Percentiles rank a stretch among this genome's conserved stretches.
phyloP scores from a whole-genome alignment of 495 filamentous ascomycete species.

The Trichocladium antarcticum region DNA sequence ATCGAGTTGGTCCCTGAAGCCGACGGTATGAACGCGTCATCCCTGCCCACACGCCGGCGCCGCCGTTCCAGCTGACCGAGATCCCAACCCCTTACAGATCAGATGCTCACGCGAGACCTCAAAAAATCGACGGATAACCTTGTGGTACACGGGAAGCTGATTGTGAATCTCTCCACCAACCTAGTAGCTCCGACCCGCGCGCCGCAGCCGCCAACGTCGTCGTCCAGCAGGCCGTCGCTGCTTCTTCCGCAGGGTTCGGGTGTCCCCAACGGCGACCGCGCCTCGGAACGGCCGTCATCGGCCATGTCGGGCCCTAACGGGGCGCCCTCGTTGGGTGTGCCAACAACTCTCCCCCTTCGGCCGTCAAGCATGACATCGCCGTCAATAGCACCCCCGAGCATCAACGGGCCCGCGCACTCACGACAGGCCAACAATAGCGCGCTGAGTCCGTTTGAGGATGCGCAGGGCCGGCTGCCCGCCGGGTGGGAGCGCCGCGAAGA shows the following conservation, averaged over 20 bases:
- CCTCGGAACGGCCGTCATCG: conserved; percentile 35
- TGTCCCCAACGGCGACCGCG: conserved; percentile 22
- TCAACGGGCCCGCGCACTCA: conserved; percentile 24
- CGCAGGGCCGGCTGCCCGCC: conserved; percentile 78
- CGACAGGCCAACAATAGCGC: conserved; percentile 37
- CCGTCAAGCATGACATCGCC: conserved; percentile 25
- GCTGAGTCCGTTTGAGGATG: conserved; percentile 90
- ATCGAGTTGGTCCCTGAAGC: conserved; percentile 81
- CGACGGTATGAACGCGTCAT: conserved; percentile 57
- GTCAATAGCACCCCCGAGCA: conserved; percentile 22
- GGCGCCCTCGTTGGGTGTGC: conserved; percentile 17
- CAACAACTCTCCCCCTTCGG: conserved; percentile 27
- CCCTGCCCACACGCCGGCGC: neutral
- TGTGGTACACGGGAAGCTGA: conserved; percentile 93
- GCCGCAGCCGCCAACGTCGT: conserved; percentile 18
- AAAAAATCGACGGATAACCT: conserved; percentile 98
- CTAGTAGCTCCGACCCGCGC: conserved; percentile 39
- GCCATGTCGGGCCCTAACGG: conserved; percentile 38
- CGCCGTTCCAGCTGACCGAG: neutral
- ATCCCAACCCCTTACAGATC: conserved; percentile 32
- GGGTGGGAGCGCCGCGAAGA: conserved; percentile 97
- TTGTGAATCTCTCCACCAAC: conserved; percentile 90
- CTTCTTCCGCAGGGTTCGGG: conserved; percentile 30
- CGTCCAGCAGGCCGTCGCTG: conserved; percentile 33
- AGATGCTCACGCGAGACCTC: conserved; percentile 97